Conservation (phyloP, 1,284 basidiomycete species). For the Ustilago hordei region DNA sequence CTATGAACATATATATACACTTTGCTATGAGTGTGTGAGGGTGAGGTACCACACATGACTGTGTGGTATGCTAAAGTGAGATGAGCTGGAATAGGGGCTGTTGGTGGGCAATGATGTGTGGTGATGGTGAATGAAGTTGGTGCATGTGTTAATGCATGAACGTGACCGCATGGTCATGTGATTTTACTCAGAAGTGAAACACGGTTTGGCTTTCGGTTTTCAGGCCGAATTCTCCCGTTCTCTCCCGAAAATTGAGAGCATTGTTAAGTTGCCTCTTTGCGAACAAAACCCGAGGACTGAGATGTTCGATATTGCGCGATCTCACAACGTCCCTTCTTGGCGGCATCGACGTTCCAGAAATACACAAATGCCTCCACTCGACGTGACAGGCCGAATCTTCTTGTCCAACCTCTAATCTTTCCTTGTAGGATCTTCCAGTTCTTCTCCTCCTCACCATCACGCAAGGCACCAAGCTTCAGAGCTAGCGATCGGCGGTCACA, state of each 20-base stretch:
- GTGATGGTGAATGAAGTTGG: too few relatives aligned
- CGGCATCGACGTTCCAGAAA: neutral
- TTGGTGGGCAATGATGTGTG: too few relatives aligned
- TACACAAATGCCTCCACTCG: neutral
- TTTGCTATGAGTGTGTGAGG: too few relatives aligned
- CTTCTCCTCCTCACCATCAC: neutral
- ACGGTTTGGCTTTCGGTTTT: neutral
- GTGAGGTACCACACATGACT: too few relatives aligned
- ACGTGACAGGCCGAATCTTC: neutral
- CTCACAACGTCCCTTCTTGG: neutral
- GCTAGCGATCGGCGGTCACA: neutral
- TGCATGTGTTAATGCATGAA: too few relatives aligned
- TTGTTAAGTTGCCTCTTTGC: neutral
- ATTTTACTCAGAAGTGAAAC: neutral
- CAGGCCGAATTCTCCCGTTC: neutral
- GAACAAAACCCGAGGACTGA: too few relatives aligned
- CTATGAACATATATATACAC: too few relatives aligned
- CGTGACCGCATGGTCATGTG: too few relatives aligned
- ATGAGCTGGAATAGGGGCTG: too few relatives aligned
- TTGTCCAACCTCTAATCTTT: neutral
- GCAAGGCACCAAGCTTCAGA: neutral
- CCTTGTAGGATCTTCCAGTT: neutral
- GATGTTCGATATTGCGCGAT: neutral
- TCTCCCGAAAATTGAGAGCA: neutral
- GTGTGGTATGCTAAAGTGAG: too few relatives aligned